Evolutionary conservation across 2,329 filamentous ascomycete genomes (phyloP).

Genomic region (Ophiosphaerella herpotricha): DNA sequence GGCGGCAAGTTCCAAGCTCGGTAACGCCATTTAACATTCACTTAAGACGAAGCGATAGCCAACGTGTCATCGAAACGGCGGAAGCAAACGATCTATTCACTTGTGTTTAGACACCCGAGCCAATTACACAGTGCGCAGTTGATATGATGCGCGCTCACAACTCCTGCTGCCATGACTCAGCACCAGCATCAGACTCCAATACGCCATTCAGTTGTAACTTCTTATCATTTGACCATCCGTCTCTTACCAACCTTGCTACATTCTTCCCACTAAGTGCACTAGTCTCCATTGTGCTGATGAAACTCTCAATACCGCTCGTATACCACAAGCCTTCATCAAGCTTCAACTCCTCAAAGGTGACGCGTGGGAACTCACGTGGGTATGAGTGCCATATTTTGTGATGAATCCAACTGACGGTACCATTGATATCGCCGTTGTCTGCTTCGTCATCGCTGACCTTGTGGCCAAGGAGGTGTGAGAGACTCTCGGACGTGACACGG

Average conservation of each 20-base stretch:
- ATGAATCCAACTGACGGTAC: constrained; percentile 38
- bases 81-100: neutral
- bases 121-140: neutral
- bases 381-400: constrained; percentile 78
- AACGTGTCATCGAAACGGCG: no score
- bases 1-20: no score
- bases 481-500: constrained; percentile 52
- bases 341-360: constrained; percentile 82
- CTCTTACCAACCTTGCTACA: constrained; percentile 71
- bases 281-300: constrained; percentile 98
- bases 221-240: constrained; percentile 55
- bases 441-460: constrained; percentile 36
- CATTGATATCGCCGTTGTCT: constrained; percentile 37
- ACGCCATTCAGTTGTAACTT: neutral
- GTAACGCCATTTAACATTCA: no score
- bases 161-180: constrained; percentile 1
- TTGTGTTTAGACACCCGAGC: neutral
- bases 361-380: constrained; percentile 79
- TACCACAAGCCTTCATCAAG: constrained; percentile 70
- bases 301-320: constrained; percentile 77
- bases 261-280: constrained; percentile 90
- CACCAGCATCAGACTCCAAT: neutral
- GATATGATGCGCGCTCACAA: neutral
- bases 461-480: constrained; percentile 55
- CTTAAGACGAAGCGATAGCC: no score